Conservation (phyloP, 1,139 yeast species). For the Magnusiomyces tetraspermus region DNA sequence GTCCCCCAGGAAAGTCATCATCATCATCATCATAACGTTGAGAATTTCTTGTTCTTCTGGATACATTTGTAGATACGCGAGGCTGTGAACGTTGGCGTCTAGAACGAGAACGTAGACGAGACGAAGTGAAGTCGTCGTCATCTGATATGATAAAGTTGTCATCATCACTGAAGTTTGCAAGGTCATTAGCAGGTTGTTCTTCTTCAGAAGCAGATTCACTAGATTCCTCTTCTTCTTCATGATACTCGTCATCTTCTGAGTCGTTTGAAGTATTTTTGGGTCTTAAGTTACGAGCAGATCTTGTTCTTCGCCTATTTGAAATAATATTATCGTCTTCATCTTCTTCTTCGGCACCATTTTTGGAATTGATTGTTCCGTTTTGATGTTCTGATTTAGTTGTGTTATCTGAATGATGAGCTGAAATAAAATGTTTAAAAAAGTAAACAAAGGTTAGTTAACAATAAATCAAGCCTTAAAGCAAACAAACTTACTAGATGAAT, state of each 20-base stretch:
- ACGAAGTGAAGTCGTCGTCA: conserved; percentile 20
- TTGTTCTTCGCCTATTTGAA: neutral
- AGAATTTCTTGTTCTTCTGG: conserved; percentile 6
- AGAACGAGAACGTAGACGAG: conserved; percentile 31
- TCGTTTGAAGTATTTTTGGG: conserved; percentile 8
- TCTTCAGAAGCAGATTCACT: conserved; percentile 12
- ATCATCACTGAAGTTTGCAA: neutral
- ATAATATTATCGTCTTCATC: conserved; percentile 14
- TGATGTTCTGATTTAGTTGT: neutral
- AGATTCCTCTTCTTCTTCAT: conserved; percentile 14
- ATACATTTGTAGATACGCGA: neutral
- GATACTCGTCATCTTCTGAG: conserved; percentile 18
- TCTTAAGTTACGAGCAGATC: conserved; percentile 4
- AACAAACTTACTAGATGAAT: neutral
- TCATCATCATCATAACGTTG: conserved; percentile 26
- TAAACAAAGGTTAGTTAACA: neutral
- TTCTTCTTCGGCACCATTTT: conserved; percentile 8
- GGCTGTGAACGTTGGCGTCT: conserved; percentile 20
- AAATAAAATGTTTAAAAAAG: neutral
- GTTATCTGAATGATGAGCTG: neutral
- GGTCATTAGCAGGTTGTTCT: neutral
- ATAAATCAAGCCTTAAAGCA: neutral
- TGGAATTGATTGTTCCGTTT: neutral
- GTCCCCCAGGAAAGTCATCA: conserved; percentile 19
- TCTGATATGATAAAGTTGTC: conserved; percentile 16